These are phyloP conservation scores for Pseudonitzschia multiseries DNA, from an alignment of 108 stramenopile genomes.

Conservation along the genomic window DNA sequence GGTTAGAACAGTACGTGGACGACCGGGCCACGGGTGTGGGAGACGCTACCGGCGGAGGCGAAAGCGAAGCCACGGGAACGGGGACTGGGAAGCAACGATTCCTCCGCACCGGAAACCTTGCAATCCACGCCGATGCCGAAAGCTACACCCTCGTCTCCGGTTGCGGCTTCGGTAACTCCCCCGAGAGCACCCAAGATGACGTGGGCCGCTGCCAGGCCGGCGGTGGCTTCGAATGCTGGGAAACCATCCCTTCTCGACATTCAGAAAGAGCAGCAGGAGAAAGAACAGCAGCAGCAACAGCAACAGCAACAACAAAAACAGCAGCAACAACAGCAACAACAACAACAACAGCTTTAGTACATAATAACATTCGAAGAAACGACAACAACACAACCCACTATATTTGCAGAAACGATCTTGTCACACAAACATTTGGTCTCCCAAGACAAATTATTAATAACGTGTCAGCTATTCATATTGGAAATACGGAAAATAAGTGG, in stretches of 20 bases:
- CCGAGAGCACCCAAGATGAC: background rate
- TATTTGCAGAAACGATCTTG: too few species aligned
- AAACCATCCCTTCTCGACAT: slow-evolving; percentile 36
- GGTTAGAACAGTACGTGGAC: slow-evolving; percentile 25
- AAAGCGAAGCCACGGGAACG: background rate
- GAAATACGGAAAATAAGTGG: too few species aligned
- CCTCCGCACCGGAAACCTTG: background rate
- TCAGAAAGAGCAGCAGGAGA: slow-evolving; percentile 14
- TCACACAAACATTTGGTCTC: too few species aligned
- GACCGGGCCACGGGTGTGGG: background rate
- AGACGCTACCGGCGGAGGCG: background rate
- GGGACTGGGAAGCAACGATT: background rate
- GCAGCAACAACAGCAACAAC: background rate
- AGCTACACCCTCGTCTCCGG: background rate
- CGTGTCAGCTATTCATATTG: too few species aligned
- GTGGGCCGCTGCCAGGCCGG: slow-evolving; percentile 17
- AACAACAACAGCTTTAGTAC: too few species aligned
- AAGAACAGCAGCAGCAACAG: background rate
- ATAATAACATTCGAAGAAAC: too few species aligned
- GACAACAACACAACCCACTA: too few species aligned
- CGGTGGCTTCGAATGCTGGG: background rate
- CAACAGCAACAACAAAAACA: background rate
- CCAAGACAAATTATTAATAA: too few species aligned
- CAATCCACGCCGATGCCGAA: background rate
- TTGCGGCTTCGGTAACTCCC: background rate